Base-by-base conservation (phyloP, 2,329 filamentous ascomycete species). In the Neocatenulostroma microsporum region DNA sequence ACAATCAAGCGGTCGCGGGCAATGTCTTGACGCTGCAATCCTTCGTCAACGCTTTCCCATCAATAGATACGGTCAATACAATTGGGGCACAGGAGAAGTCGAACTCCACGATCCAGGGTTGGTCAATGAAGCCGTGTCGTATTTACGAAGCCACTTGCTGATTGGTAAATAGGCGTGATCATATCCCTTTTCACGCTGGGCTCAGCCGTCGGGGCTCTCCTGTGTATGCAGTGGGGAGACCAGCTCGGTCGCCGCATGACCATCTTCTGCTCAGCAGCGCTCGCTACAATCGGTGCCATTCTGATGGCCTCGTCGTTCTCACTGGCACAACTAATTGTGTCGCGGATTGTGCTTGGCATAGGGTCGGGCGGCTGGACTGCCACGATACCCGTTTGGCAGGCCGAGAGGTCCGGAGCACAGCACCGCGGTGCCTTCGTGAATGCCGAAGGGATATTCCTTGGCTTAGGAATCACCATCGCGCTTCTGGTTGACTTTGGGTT, bases 181-280 rank as follows among this genome's bases (percentile, higher is more conserved):
- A n/a, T n/a, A n/a, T n/a, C n/a, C n/a, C n/a, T n/a, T n/a, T n/a
- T n/a, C n/a, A n/a, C n/a, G n/a, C n/a, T n/a, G n/a, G n/a, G n/a
- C n/a, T n/a, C n/a, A n/a, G n/a, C n/a, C 46, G 56, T 61, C 30
- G 61, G 61, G 27, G 64, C 63, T 5, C 55, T 66, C 1, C 50
- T 60, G 15, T 55, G 51, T 10, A 55, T 62, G 38, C 65, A 63
- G 56, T 54, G 74, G 5, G 77, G 77, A 21, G 77, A 82, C 43
- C 61, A 66, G 8, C 67, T 78, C 27, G 76, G 75, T 19, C 65
- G 76, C 7, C 26, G 44, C 67, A 70, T 51, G 68, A n/a, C n/a
- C n/a, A n/a, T n/a, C n/a, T n/a, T n/a, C n/a, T n/a, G n/a, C n/a
- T 70, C 26, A 7, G 13, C 15, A 8, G 26, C 26, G 10, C 8